These are phyloP conservation scores for Nitzschia sp. DNA, from an alignment of 108 stramenopile genomes.

Conservation along the genomic window DNA sequence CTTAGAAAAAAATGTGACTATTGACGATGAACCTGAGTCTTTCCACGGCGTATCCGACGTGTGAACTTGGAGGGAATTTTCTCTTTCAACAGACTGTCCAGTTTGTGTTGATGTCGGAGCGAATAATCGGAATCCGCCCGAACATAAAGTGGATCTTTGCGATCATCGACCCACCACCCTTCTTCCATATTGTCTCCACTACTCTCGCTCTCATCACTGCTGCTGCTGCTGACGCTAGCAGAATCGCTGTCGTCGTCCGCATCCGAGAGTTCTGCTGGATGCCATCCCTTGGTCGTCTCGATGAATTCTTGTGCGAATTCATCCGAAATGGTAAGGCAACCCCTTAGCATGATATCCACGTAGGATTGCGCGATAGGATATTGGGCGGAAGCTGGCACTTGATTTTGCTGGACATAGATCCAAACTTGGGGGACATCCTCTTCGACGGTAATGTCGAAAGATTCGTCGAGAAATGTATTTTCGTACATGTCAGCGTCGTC, in stretches of 20 bases:
- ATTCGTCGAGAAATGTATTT: constrained; percentile 18
- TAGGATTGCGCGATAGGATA: constrained; percentile 72
- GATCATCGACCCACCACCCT: constrained; percentile 66
- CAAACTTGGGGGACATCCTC: constrained; percentile 37
- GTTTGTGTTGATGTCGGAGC: constrained; percentile 12
- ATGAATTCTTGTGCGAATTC: constrained; percentile 57
- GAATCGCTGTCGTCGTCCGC: not conserved
- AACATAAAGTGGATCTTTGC: constrained; percentile 55
- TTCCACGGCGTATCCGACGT: not conserved
- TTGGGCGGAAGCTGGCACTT: constrained; percentile 29
- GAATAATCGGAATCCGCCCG: constrained; percentile 56
- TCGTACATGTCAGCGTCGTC: not conserved
- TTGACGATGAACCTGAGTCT: not conserved
- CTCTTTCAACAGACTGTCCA: constrained; percentile 29
- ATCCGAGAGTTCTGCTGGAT: constrained; percentile 23
- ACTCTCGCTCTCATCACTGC: not conserved
- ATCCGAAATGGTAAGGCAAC: constrained; percentile 56
- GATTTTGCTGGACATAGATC: constrained; percentile 58
- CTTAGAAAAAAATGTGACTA: no score
- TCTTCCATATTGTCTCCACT: not conserved
- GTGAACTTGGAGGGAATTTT: not conserved
- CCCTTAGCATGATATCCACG: constrained; percentile 69
- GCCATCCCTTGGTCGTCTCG: constrained; percentile 62
- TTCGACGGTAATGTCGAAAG: not conserved
- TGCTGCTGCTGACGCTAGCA: not conserved